phyloP scores from a whole-genome alignment of 805 yeast species.

The Isabelozyma pseudorhagii region DNA sequence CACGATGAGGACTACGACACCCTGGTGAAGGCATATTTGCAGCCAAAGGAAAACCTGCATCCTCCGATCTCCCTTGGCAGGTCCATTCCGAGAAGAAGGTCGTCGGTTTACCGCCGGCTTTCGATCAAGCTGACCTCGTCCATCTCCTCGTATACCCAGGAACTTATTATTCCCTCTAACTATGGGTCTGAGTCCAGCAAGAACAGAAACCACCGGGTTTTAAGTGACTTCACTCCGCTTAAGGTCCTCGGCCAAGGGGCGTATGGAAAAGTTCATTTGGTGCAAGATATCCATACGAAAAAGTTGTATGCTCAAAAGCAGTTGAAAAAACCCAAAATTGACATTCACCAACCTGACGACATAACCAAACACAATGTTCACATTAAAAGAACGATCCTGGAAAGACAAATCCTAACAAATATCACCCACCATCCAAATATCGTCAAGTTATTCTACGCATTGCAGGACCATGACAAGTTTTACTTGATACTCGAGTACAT shows the following conservation, averaged over 20 bases:
- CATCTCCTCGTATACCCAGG: constrained; percentile 3
- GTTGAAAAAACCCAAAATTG: constrained; percentile 73
- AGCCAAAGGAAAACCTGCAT: not conserved
- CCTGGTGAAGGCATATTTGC: not conserved
- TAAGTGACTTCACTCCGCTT: constrained; percentile 66
- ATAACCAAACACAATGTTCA: constrained; percentile 12
- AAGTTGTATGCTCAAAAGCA: constrained; percentile 84
- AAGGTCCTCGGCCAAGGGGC: constrained; percentile 85
- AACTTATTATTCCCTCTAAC: constrained; percentile 8
- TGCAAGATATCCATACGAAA: constrained; percentile 59
- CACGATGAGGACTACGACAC: not conserved
- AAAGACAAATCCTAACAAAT: constrained; percentile 66
- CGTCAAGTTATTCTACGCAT: constrained; percentile 76
- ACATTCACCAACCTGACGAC: constrained; percentile 36
- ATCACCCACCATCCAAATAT: constrained; percentile 72
- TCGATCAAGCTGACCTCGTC: constrained; percentile 7
- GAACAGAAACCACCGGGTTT: not conserved
- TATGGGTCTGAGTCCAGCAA: constrained; percentile 2
- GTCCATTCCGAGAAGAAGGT: constrained; percentile 6
- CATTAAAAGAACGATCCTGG: constrained; percentile 77
- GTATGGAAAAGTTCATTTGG: constrained; percentile 81
- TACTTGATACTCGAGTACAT: constrained; percentile 77
- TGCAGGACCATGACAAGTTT: constrained; percentile 75
- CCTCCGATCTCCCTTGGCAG: not conserved
- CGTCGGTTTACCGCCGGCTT: constrained; percentile 13